Conservation (phyloP, 179 eudicot species). For the Dionaea muscipula region DNA sequence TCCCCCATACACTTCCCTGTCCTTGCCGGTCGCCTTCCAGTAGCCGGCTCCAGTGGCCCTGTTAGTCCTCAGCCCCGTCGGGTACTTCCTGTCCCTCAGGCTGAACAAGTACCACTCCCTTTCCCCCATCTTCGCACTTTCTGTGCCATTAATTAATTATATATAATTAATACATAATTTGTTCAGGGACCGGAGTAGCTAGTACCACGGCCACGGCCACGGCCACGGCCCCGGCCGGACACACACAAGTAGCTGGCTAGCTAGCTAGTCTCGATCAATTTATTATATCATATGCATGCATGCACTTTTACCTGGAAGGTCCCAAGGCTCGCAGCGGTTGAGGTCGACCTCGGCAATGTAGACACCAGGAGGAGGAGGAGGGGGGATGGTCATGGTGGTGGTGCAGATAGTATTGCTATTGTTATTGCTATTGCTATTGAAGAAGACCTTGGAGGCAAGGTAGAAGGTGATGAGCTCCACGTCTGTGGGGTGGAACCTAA, state of each 20-base stretch:
- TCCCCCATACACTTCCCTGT: conserved; percentile 33
- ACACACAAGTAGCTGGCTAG: too few species aligned
- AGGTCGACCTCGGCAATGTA: conserved; percentile 66
- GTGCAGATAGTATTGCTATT: neutral
- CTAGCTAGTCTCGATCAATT: too few species aligned
- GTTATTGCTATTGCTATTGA: too few species aligned
- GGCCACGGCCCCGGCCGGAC: too few species aligned
- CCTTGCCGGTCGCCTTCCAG: conserved; percentile 87
- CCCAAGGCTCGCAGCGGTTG: conserved; percentile 80
- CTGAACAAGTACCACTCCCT: conserved; percentile 83
- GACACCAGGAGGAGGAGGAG: conserved; percentile 22
- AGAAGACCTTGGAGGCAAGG: conserved; percentile 57
- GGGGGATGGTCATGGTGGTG: neutral
- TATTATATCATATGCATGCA: too few species aligned
- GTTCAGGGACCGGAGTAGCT: too few species aligned
- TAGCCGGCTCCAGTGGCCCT: conserved; percentile 68
- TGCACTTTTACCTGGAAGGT: conserved; percentile 87
- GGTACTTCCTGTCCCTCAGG: conserved; percentile 71
- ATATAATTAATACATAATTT: too few species aligned
- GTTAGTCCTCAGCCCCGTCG: conserved; percentile 68
- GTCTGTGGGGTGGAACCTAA: conserved; percentile 80
- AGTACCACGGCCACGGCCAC: too few species aligned
- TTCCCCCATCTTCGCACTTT: conserved; percentile 65
- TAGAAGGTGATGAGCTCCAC: conserved; percentile 70
- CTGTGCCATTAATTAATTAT: too few species aligned